Evolutionary conservation across 805 yeast genomes (phyloP).

Genomic region (Zygosaccharomyces siamensis): DNA sequence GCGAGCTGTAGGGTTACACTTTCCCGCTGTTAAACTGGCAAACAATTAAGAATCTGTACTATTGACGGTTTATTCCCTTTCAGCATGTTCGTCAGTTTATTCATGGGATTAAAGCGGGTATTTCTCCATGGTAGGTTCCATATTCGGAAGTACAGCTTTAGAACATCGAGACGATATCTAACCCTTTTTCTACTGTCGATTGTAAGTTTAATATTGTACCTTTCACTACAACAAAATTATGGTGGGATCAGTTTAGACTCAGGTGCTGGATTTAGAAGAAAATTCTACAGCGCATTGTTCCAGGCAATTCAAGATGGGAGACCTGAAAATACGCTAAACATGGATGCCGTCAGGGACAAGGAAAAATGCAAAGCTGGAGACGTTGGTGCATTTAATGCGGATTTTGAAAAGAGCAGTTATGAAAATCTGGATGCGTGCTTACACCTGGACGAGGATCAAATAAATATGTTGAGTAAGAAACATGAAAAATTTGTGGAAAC

Average conservation of each 20-base stretch:
- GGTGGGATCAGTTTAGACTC: not conserved
- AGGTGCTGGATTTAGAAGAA: not conserved
- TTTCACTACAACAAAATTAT: not conserved
- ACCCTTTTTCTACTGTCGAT: not conserved
- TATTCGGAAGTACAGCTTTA: constrained; percentile 2
- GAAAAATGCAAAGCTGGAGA: constrained; percentile 9
- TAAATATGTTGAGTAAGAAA: constrained; percentile 11
- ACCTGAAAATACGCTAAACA: constrained; percentile 6
- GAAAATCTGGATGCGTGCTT: constrained; percentile 20
- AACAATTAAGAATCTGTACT: not conserved
- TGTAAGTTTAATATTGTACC: not conserved
- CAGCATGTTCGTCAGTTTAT: not conserved
- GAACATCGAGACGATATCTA: not conserved
- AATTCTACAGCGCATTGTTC: constrained; percentile 6
- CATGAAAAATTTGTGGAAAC: constrained; percentile 17
- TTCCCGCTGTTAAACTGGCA: no score
- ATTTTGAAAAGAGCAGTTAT: constrained; percentile 9
- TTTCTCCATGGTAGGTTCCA: not conserved
- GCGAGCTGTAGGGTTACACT: no score
- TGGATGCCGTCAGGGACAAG: constrained; percentile 7
- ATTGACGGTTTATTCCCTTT: no score
- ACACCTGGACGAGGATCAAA: constrained; percentile 12
- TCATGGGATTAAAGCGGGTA: not conserved
- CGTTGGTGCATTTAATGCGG: constrained; percentile 1
- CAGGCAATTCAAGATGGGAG: constrained; percentile 5